A percentile compares a stretch with the other conserved stretches of the same genome.
Evolutionary conservation across 805 yeast species (phyloP).

Genomic region (Myxozyma geophila): DNA sequence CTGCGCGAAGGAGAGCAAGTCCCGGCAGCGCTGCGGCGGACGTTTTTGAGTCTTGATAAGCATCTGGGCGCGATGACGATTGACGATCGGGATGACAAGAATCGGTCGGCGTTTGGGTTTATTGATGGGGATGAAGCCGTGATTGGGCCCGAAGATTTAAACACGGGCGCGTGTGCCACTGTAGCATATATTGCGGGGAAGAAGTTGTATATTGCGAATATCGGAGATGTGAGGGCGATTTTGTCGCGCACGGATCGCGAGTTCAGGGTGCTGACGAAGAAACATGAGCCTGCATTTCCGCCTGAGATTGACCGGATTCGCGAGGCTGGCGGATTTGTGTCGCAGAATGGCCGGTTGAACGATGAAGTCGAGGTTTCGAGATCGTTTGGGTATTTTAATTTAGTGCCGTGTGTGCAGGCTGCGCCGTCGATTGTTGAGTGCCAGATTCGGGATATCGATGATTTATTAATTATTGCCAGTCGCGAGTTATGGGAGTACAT

Average conservation of each 20-base stretch:
- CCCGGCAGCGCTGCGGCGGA: conserved; percentile 76
- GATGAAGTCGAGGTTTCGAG: conserved; percentile 83
- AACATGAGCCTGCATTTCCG: conserved; percentile 84
- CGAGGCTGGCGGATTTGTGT: conserved; percentile 88
- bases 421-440: conserved; percentile 77
- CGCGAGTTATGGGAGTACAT: conserved; percentile 84
- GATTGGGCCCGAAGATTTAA: conserved; percentile 68
- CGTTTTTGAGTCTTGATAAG: conserved; percentile 78
- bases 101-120: conserved; percentile 35
- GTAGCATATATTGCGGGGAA: conserved; percentile 76
- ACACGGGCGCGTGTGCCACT: conserved; percentile 84
- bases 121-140: conserved; percentile 49
- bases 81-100: conserved; percentile 31
- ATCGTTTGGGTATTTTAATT: conserved; percentile 87
- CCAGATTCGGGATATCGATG: conserved; percentile 70
- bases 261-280: conserved; percentile 67
- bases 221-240: conserved; percentile 88
- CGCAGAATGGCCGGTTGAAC: conserved; percentile 81
- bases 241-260: conserved; percentile 83
- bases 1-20: conserved; percentile 55
- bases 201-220: conserved; percentile 76
- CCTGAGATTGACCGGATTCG: conserved; percentile 78
- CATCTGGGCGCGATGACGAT: conserved; percentile 63
- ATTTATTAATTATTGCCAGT: conserved; percentile 82
- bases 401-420: conserved; percentile 85